Conservation (phyloP, 495 filamentous ascomycete genomes). For the Endocarpon pusillum region DNA sequence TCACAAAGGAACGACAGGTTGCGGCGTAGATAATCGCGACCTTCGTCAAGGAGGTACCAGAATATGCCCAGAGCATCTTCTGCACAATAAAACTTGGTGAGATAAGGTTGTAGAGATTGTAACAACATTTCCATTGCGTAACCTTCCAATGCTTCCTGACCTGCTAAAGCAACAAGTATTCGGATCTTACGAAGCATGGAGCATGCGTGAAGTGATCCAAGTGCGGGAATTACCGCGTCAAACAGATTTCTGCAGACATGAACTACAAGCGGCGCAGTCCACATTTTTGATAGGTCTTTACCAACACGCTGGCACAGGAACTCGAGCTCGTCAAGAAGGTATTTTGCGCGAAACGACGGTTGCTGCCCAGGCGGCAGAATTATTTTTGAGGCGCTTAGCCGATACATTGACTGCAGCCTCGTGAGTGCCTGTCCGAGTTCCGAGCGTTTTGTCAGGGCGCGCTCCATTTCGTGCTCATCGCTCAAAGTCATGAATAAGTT, state of each 20-base stretch:
- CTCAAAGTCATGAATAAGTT: constrained; percentile 51
- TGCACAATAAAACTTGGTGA: constrained; percentile 71
- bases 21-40: constrained; percentile 42
- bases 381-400: constrained; percentile 39
- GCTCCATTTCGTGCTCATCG: constrained; percentile 61
- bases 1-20: constrained; percentile 63
- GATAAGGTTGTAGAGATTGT: constrained; percentile 59
- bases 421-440: constrained; percentile 38
- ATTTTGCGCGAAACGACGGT: constrained; percentile 66
- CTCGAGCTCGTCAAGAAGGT: constrained; percentile 52
- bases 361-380: constrained; percentile 59
- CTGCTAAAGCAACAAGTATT: constrained; percentile 63
- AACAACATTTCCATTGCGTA: constrained; percentile 91
- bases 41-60: constrained; percentile 64
- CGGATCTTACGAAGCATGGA: constrained; percentile 73
- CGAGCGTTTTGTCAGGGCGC: constrained; percentile 47
- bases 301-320: constrained; percentile 55
- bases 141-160: constrained; percentile 44
- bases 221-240: constrained; percentile 65
- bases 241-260: constrained; percentile 64
- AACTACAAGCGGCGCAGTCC: constrained; percentile 57
- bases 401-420: constrained; percentile 48
- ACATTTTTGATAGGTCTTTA: constrained; percentile 47
- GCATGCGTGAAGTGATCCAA: constrained; percentile 75
- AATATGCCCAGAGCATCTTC: constrained; percentile 79